These are phyloP conservation scores for Candida ipomoeae DNA, from an alignment of 805 yeast species.

Conservation along the genomic window DNA sequence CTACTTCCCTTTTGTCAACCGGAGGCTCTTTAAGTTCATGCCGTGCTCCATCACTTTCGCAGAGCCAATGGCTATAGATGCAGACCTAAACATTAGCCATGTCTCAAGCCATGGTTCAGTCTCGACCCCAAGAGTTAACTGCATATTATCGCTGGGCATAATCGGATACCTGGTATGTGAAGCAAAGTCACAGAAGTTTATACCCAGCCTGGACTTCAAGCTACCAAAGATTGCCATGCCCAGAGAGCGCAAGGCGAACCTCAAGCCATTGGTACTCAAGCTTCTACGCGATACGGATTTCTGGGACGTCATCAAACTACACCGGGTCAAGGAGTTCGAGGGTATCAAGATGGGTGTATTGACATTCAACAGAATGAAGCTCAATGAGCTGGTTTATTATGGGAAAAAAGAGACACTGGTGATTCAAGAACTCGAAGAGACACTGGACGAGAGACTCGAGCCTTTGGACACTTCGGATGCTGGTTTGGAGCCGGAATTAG, in stretches of 20 bases:
- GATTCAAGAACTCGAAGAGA: background rate
- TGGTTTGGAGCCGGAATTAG: background rate
- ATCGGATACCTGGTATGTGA: slow-evolving; percentile 14
- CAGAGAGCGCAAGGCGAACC: slow-evolving; percentile 13
- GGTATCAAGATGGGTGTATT: slow-evolving; percentile 12
- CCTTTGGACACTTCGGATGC: background rate
- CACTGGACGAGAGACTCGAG: no score
- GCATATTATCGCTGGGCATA: slow-evolving; percentile 1
- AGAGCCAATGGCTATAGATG: slow-evolving; percentile 11
- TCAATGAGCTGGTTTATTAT: slow-evolving; percentile 15
- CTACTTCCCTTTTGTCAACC: slow-evolving; percentile 29
- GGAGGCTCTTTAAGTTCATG: slow-evolving; percentile 21
- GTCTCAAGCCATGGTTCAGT: background rate
- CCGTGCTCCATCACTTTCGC: slow-evolving; percentile 26
- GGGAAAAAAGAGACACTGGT: background rate
- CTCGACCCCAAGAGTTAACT: slow-evolving; percentile 9
- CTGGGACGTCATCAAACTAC: slow-evolving; percentile 9
- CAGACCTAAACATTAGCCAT: slow-evolving; percentile 6
- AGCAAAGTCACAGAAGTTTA: slow-evolving; percentile 1
- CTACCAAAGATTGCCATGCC: slow-evolving; percentile 12
- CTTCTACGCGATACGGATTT: slow-evolving; percentile 10
- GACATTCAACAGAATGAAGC: slow-evolving; percentile 11
- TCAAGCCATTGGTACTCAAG: slow-evolving; percentile 15
- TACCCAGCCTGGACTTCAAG: background rate
- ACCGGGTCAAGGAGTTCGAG: slow-evolving; percentile 12